Conservation (phyloP, 305 asterid species). For the Fraxinus floribunda region DNA sequence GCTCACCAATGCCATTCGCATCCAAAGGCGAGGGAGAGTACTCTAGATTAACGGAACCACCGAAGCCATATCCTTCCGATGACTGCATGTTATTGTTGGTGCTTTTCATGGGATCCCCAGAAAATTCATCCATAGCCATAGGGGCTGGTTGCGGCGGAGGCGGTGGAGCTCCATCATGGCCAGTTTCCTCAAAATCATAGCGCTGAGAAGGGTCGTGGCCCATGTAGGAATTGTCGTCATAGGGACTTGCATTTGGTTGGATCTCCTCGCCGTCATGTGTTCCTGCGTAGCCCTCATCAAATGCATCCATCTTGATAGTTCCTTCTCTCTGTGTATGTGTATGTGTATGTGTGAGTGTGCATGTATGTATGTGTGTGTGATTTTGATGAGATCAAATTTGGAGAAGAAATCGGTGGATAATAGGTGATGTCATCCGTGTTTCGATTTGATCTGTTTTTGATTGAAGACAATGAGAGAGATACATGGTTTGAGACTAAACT, state of each 20-base stretch:
- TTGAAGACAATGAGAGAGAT: neutral
- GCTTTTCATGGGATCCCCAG: slow-evolving; percentile 18
- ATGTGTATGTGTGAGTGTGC: neutral
- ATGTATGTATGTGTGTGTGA: neutral
- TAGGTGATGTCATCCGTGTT: slow-evolving; percentile 9
- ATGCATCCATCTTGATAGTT: slow-evolving; percentile 44
- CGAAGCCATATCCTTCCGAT: slow-evolving; percentile 37
- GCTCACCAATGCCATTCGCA: slow-evolving; percentile 26
- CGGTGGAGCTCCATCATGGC: slow-evolving; percentile 28
- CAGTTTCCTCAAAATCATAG: slow-evolving; percentile 24
- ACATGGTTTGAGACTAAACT: neutral
- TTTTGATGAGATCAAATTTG: slow-evolving; percentile 19
- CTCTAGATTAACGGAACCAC: slow-evolving; percentile 26
- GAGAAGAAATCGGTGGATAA: slow-evolving; percentile 30
- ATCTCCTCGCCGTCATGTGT: slow-evolving; percentile 33
- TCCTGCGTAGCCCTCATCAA: slow-evolving; percentile 40
- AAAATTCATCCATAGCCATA: slow-evolving; percentile 32
- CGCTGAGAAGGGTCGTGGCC: slow-evolving; percentile 20
- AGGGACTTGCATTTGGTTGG: slow-evolving; percentile 32
- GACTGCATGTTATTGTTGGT: slow-evolving; percentile 28
- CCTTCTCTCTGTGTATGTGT: slow-evolving; percentile 8
- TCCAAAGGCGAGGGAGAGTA: slow-evolving; percentile 27
- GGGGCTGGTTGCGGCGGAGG: slow-evolving; percentile 29
- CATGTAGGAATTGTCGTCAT: slow-evolving; percentile 18
- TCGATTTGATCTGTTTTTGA: neutral